These are phyloP conservation scores for Quercus rubra DNA, from an alignment of 306 rosid genomes.

Conservation along the genomic window DNA sequence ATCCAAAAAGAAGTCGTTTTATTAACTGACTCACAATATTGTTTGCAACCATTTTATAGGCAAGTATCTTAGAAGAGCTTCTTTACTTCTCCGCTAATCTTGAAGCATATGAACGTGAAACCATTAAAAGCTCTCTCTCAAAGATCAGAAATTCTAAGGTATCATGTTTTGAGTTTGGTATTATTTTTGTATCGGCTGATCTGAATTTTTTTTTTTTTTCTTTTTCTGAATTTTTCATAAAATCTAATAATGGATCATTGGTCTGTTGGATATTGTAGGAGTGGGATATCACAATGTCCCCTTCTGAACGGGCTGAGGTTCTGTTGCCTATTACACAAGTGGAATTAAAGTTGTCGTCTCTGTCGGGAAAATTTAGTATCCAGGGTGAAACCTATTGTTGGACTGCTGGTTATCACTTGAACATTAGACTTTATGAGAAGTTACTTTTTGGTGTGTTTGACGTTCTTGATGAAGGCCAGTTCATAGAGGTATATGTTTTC, in stretches of 20 bases:
- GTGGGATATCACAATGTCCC: conserved; percentile 40
- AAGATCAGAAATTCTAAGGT: conserved; percentile 44
- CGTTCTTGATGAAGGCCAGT: conserved; percentile 48
- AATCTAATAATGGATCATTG: neutral
- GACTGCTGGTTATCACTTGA: conserved; percentile 50
- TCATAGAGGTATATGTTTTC: conserved; percentile 30
- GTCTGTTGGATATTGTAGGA: conserved; percentile 35
- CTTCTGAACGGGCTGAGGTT: conserved; percentile 41
- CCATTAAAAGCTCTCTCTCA: conserved; percentile 27
- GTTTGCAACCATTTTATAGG: conserved; percentile 33
- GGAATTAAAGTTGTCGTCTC: conserved; percentile 39
- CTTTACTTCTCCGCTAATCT: conserved; percentile 33
- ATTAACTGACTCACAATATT: neutral
- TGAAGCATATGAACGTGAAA: conserved; percentile 27
- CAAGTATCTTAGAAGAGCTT: conserved; percentile 44
- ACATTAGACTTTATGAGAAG: conserved; percentile 49
- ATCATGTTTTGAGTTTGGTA: conserved; percentile 4
- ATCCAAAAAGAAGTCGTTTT: neutral
- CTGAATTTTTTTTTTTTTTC: neutral
- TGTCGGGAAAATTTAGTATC: conserved; percentile 35
- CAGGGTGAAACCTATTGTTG: conserved; percentile 39
- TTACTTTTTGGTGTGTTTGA: conserved; percentile 46
- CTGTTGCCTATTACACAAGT: conserved; percentile 32
- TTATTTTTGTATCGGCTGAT: neutral
- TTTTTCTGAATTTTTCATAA: neutral